Evolutionary conservation across 257 asterid genomes (phyloP).

Genomic region (Ophiorrhiza pumila): DNA sequence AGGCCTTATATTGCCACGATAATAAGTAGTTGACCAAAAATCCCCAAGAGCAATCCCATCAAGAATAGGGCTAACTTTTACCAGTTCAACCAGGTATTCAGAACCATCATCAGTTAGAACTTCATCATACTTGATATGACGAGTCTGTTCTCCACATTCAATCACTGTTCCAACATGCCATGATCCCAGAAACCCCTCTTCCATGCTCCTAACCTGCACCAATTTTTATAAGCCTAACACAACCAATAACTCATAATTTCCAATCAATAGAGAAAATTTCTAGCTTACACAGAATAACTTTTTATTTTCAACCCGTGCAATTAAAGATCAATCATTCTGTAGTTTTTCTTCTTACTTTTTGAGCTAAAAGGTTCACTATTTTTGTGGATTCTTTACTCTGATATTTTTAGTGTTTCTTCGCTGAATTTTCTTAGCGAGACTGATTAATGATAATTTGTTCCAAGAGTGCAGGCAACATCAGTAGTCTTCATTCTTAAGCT

Average conservation of each 20-base stretch:
- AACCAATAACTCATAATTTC: too few relatives aligned
- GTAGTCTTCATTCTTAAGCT: too few relatives aligned
- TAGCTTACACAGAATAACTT: neutral
- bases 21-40: constrained; percentile 5
- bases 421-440: too few relatives aligned
- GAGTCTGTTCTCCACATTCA: constrained; percentile 23
- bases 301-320: neutral
- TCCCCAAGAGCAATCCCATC: constrained; percentile 37
- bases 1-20: constrained; percentile 74
- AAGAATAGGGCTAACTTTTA: constrained; percentile 44
- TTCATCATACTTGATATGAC: constrained; percentile 52
- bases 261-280: neutral
- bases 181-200: constrained; percentile 39
- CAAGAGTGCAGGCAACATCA: too few relatives aligned
- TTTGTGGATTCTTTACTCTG: too few relatives aligned
- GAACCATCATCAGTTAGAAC: constrained; percentile 48
- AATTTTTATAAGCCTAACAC: constrained; percentile 54
- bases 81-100: constrained; percentile 37
- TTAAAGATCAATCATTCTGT: neutral
- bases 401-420: too few relatives aligned
- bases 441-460: too few relatives aligned
- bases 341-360: too few relatives aligned
- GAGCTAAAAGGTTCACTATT: too few relatives aligned
- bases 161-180: constrained; percentile 38
- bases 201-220: constrained; percentile 39